These are phyloP conservation scores for Amylostereum chailletii DNA, from an alignment of 1,284 basidiomycete genomes.

Conservation along the genomic window DNA sequence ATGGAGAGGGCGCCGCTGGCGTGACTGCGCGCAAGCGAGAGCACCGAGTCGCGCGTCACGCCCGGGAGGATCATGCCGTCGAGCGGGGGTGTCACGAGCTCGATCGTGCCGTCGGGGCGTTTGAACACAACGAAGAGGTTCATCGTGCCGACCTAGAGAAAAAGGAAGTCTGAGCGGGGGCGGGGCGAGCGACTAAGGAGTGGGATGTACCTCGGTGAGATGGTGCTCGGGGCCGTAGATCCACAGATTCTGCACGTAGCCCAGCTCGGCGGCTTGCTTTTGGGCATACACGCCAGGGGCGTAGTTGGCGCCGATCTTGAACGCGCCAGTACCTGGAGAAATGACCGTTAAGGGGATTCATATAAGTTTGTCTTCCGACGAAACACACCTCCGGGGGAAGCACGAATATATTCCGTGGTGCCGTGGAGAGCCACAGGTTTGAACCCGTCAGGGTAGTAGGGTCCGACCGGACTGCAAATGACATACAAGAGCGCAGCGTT, in stretches of 20 bases:
- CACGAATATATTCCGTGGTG: conserved; percentile 86
- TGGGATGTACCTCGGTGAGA: conserved; percentile 58
- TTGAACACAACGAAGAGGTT: conserved; percentile 89
- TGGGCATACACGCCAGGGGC: conserved; percentile 88
- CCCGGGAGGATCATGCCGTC: conserved; percentile 96
- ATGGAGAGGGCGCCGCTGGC: conserved; percentile 47
- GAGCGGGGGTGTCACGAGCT: conserved; percentile 88
- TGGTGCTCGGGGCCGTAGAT: conserved; percentile 82
- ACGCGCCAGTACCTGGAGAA: conserved; percentile 70
- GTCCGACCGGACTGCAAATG: conserved; percentile 89
- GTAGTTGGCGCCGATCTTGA: conserved; percentile 90
- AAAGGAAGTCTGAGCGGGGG: neutral
- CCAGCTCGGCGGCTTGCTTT: conserved; percentile 71
- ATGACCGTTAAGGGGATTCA: neutral
- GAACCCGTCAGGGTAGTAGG: conserved; percentile 93
- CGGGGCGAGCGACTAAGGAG: neutral
- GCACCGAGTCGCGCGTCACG: conserved; percentile 89
- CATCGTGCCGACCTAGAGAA: conserved; percentile 80
- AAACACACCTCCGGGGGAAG: conserved; percentile 75
- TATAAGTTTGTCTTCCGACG: neutral
- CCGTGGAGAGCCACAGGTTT: conserved; percentile 93
- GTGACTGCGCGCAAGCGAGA: conserved; percentile 77
- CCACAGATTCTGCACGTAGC: conserved; percentile 96
- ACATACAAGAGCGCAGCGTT: conserved; percentile 90
- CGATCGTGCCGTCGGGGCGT: conserved; percentile 63